Percentiles rank a stretch among this genome's conserved stretches.
These are phyloP conservation scores for Saccharomyces pastorianus DNA, from an alignment of 1,139 yeast species.

Conservation along the genomic window DNA sequence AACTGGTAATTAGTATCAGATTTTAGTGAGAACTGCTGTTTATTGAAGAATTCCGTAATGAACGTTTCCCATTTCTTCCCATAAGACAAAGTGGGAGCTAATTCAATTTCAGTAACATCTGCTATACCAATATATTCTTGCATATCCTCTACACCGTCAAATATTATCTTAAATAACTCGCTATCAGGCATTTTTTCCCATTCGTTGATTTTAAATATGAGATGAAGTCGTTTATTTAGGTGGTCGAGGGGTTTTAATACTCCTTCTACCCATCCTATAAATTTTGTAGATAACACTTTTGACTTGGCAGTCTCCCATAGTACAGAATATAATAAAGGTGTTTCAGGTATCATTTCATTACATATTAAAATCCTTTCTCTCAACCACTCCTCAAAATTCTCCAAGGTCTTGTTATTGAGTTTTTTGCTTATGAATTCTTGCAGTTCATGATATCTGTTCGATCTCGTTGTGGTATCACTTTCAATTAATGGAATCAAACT, in stretches of 20 bases:
- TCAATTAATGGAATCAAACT: constrained; percentile 21
- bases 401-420: constrained; percentile 7
- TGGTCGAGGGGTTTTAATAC: constrained; percentile 23
- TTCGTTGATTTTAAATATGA: constrained; percentile 13
- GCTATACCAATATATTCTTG: constrained; percentile 2
- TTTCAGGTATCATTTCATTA: constrained; percentile 15
- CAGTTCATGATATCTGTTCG: constrained; percentile 12
- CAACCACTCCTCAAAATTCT: constrained; percentile 14
- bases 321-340: constrained; percentile 13
- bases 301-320: constrained; percentile 13
- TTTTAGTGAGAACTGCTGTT: constrained; percentile 14
- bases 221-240: constrained; percentile 12
- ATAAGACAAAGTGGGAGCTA: constrained; percentile 20
- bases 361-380: constrained; percentile 22
- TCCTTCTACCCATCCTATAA: constrained; percentile 21
- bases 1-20: constrained; percentile 10
- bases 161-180: constrained; percentile 13
- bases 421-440: constrained; percentile 13
- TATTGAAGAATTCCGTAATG: constrained; percentile 11
- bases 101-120: constrained; percentile 9
- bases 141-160: constrained; percentile 5
- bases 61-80: constrained; percentile 11
- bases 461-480: constrained; percentile 13
- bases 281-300: constrained; percentile 2
- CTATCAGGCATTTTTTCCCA: constrained; percentile 15